phyloP scores from a whole-genome alignment of 176 grass and related monocot genomes.

The Carex parvula region DNA sequence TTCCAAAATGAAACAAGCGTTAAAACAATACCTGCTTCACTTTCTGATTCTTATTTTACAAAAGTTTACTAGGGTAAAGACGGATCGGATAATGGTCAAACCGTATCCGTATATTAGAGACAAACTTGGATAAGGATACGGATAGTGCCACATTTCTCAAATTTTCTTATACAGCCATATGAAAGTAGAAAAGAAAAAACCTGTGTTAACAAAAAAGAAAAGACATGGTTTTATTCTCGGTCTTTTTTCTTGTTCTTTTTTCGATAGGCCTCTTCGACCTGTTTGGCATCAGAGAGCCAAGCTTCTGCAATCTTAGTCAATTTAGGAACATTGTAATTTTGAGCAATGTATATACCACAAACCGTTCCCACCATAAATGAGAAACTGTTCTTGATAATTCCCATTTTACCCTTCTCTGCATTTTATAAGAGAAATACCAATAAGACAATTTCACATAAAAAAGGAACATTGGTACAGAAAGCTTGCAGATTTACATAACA shows the following conservation, averaged over 20 bases:
- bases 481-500: neutral
- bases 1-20: too few relatives aligned
- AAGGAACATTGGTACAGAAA: neutral
- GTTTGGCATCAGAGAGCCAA: conserved; percentile 38
- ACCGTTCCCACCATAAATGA: conserved; percentile 51
- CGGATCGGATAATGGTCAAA: too few relatives aligned
- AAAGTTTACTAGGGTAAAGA: too few relatives aligned
- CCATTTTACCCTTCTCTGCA: conserved; percentile 43
- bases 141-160: neutral
- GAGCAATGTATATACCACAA: conserved; percentile 70
- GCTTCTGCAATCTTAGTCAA: conserved; percentile 34
- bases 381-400: conserved; percentile 51
- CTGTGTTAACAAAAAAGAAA: neutral
- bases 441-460: conserved; percentile 6
- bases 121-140: too few relatives aligned
- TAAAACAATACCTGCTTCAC: too few relatives aligned
- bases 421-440: neutral
- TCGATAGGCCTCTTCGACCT: conserved; percentile 50
- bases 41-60: too few relatives aligned
- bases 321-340: conserved; percentile 77
- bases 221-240: conserved; percentile 18
- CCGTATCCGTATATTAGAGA: too few relatives aligned
- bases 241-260: conserved; percentile 35
- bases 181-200: neutral
- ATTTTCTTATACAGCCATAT: neutral